Percentiles rank a stretch among this genome's conserved stretches.
These are phyloP conservation scores for Ustilago bromivora DNA, from an alignment of 1,284 basidiomycete species.

Conservation along the genomic window DNA sequence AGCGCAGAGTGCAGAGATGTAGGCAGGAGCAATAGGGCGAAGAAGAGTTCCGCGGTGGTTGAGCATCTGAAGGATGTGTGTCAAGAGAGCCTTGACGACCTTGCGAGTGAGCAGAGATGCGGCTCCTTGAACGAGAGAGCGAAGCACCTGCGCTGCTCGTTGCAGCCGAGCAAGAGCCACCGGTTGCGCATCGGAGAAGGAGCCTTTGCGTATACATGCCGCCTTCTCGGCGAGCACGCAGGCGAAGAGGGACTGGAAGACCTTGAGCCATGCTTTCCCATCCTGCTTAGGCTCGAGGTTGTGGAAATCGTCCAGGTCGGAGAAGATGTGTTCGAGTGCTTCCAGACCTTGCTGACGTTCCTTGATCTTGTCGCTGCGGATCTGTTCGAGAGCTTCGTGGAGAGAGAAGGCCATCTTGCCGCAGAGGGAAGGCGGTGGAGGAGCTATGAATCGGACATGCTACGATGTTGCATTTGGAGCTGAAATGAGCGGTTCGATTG, in stretches of 20 bases:
- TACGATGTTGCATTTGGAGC: background rate
- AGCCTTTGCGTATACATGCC: constrained; percentile 73
- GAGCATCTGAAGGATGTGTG: constrained; percentile 78
- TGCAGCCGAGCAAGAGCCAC: constrained; percentile 75
- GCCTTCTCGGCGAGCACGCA: constrained; percentile 77
- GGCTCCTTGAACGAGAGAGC: constrained; percentile 78
- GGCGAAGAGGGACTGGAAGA: constrained; percentile 81
- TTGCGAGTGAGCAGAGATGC: constrained; percentile 74
- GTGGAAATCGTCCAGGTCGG: constrained; percentile 73
- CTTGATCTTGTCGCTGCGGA: constrained; percentile 75
- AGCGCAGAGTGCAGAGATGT: constrained; percentile 80
- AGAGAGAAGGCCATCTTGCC: constrained; percentile 47
- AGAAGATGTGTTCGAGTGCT: constrained; percentile 76
- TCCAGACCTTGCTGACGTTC: constrained; percentile 79
- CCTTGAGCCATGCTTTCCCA: constrained; percentile 75
- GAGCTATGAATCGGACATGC: constrained; percentile 9
- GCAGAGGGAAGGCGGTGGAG: background rate
- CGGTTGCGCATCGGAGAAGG: constrained; percentile 67
- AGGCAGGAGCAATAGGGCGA: constrained; percentile 80
- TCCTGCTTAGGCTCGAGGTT: constrained; percentile 74
- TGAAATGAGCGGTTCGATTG: background rate
- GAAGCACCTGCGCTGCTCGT: constrained; percentile 76
- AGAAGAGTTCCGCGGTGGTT: constrained; percentile 75
- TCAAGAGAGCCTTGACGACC: constrained; percentile 75
- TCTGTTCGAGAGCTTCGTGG: constrained; percentile 47